A percentile compares a stretch with the other conserved stretches of the same genome.
Evolutionary conservation across 805 yeast genomes (phyloP).

Genomic region (Starmerella potacharoeniae): DNA sequence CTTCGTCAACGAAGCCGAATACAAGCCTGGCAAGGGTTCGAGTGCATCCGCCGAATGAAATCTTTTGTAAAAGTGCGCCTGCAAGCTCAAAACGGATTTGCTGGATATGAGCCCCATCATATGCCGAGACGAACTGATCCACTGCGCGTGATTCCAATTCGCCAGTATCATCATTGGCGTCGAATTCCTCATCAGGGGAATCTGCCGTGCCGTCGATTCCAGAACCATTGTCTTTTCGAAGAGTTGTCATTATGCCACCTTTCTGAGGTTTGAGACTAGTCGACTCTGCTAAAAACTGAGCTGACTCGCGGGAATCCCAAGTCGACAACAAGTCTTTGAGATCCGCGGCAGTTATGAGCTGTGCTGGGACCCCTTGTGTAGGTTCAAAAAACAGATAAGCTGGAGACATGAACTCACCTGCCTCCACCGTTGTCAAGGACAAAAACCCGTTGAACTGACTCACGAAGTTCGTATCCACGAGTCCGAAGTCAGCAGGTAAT

Average conservation of each 20-base stretch:
- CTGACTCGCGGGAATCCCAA: slow-evolving; percentile 17
- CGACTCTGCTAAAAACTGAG: slow-evolving; percentile 11
- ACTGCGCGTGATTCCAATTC: slow-evolving; percentile 3
- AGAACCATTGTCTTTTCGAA: slow-evolving; percentile 1
- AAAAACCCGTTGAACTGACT: slow-evolving; percentile 15
- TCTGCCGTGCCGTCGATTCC: neutral
- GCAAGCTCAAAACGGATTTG: slow-evolving; percentile 12
- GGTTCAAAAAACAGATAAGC: slow-evolving; percentile 11
- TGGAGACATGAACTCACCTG: slow-evolving; percentile 4
- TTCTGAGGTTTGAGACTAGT: slow-evolving; percentile 9
- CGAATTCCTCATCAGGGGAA: neutral
- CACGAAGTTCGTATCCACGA: slow-evolving; percentile 10
- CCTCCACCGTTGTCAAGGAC: neutral
- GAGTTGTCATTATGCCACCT: slow-evolving; percentile 14
- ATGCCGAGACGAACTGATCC: slow-evolving; percentile 4
- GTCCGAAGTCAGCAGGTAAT: slow-evolving; percentile 19
- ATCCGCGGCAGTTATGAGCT: slow-evolving; percentile 9
- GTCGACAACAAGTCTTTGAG: slow-evolving; percentile 11
- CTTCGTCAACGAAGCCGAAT: slow-evolving; percentile 4
- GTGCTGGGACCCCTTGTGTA: neutral
- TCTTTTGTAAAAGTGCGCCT: neutral
- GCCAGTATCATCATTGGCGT: neutral
- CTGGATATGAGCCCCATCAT: slow-evolving; percentile 12
- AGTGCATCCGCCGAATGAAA: neutral
- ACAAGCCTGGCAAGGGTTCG: slow-evolving; percentile 4